Percentiles rank a stretch among this genome's conserved stretches.
Conservation (phyloP, 1,284 basidiomycete genomes). For the Tilletia walkeri region DNA sequence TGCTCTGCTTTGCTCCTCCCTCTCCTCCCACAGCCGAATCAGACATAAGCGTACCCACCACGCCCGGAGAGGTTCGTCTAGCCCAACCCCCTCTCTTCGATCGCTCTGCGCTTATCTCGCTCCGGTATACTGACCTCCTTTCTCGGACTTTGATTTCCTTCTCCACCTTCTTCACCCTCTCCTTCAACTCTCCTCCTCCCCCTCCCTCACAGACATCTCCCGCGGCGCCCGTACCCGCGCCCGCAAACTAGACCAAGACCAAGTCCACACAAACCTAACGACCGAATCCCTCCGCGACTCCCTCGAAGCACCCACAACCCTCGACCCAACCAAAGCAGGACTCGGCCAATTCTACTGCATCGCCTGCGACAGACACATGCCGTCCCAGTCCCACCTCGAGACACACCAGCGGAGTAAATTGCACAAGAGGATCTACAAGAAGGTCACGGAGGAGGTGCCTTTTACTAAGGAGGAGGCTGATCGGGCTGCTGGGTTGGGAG, state of each 20-base stretch:
- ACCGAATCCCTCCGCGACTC: conserved; percentile 38
- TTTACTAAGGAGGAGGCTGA: conserved; percentile 53
- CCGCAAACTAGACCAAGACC: conserved; percentile 52
- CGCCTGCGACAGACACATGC: conserved; percentile 54
- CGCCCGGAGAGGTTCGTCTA: conserved; percentile 41
- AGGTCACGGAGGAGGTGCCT: conserved; percentile 46
- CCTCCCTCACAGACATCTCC: conserved; percentile 40
- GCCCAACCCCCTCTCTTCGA: neutral
- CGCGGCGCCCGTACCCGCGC: conserved; percentile 52
- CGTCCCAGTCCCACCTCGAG: conserved; percentile 44
- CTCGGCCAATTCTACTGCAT: conserved; percentile 55
- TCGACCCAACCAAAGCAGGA: conserved; percentile 53
- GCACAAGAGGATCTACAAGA: conserved; percentile 52
- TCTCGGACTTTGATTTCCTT: neutral
- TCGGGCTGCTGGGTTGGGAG: conserved; percentile 47
- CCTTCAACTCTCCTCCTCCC: neutral
- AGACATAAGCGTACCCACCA: conserved; percentile 54
- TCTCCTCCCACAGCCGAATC: conserved; percentile 26
- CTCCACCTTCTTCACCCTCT: neutral
- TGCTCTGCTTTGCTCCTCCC: neutral
- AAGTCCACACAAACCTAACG: conserved; percentile 49
- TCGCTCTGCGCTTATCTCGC: too few relatives aligned
- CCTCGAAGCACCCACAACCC: conserved; percentile 44
- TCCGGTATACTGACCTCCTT: neutral
- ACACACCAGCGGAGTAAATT: conserved; percentile 48